phyloP scores from a whole-genome alignment of 2,329 filamentous ascomycete genomes.

The Pseudogymnoascus sp. region DNA sequence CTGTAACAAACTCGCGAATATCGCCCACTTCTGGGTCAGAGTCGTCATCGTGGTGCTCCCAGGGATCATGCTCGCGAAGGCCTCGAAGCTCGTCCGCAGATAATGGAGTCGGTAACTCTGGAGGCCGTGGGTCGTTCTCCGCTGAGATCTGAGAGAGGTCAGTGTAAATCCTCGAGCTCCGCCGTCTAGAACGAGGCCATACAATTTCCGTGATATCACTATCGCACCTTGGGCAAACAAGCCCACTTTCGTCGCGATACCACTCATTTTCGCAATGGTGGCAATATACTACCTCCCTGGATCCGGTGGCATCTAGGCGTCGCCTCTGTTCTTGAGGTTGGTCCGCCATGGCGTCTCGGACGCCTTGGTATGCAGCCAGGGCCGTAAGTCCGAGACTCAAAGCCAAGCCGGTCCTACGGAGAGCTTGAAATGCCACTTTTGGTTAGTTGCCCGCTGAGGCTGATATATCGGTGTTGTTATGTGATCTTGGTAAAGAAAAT shows the following conservation, averaged over 20 bases:
- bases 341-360: slow-evolving; percentile 35
- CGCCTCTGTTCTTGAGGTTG: slow-evolving; percentile 15
- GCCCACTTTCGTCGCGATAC: slow-evolving; percentile 61
- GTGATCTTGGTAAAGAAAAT: background rate
- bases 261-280: slow-evolving; percentile 76
- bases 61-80: slow-evolving; percentile 24
- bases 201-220: slow-evolving; percentile 84
- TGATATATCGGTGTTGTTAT: background rate
- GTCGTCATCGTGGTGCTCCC: slow-evolving; percentile 31
- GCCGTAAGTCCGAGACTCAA: slow-evolving; percentile 53
- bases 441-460: slow-evolving; percentile 12
- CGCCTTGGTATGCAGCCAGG: slow-evolving; percentile 46
- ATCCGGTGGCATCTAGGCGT: slow-evolving; percentile 43
- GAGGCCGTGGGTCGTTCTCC: slow-evolving; percentile 54
- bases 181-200: slow-evolving; percentile 17
- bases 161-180: background rate
- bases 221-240: slow-evolving; percentile 70
- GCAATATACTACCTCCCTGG: slow-evolving; percentile 74
- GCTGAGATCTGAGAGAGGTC: background rate
- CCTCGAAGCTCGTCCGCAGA: slow-evolving; percentile 13
- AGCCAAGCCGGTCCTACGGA: slow-evolving; percentile 47
- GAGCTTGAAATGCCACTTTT: slow-evolving; percentile 50
- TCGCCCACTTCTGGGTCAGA: slow-evolving; percentile 54
- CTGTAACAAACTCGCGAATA: slow-evolving; percentile 42
- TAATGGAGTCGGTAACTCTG: slow-evolving; percentile 22